Conservation (phyloP, 1,139 yeast species). For the Meyerozyma carpophila region DNA sequence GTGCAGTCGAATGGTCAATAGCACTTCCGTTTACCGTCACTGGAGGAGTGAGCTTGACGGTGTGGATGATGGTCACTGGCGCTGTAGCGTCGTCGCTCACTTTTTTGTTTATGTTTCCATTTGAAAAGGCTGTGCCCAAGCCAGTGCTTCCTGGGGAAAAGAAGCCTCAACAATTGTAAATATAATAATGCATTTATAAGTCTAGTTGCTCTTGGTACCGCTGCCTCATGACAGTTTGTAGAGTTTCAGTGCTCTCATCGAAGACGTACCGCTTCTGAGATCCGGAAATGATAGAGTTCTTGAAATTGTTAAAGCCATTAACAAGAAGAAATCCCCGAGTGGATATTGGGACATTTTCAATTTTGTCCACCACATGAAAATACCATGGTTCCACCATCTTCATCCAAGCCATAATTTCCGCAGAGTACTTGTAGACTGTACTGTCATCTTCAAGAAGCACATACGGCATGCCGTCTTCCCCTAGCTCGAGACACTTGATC, state of each 20-base stretch:
- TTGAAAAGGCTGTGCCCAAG: conserved; percentile 17
- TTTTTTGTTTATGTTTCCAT: conserved; percentile 26
- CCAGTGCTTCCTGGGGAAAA: conserved; percentile 12
- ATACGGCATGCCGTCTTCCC: conserved; percentile 37
- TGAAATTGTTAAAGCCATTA: conserved; percentile 12
- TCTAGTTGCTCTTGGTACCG: conserved; percentile 15
- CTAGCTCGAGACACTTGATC: conserved; percentile 27
- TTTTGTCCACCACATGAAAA: conserved; percentile 14
- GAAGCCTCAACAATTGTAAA: not conserved
- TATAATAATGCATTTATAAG: not conserved
- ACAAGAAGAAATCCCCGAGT: conserved; percentile 5
- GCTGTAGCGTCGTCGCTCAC: conserved; percentile 23
- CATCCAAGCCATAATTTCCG: conserved; percentile 40
- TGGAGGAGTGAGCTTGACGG: conserved; percentile 50
- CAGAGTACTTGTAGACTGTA: conserved; percentile 38
- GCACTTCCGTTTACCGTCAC: conserved; percentile 56
- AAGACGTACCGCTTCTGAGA: conserved; percentile 20
- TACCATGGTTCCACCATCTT: conserved; percentile 47
- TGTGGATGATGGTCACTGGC: conserved; percentile 43
- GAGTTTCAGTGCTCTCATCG: conserved; percentile 12
- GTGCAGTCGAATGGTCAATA: conserved; percentile 48
- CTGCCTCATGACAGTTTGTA: conserved; percentile 18
- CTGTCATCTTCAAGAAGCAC: conserved; percentile 30
- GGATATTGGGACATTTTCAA: conserved; percentile 1
- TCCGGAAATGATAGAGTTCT: conserved; percentile 16